Conservation (phyloP, 192 early-diverging fungal species). For the Entomortierella beljakovae region DNA sequence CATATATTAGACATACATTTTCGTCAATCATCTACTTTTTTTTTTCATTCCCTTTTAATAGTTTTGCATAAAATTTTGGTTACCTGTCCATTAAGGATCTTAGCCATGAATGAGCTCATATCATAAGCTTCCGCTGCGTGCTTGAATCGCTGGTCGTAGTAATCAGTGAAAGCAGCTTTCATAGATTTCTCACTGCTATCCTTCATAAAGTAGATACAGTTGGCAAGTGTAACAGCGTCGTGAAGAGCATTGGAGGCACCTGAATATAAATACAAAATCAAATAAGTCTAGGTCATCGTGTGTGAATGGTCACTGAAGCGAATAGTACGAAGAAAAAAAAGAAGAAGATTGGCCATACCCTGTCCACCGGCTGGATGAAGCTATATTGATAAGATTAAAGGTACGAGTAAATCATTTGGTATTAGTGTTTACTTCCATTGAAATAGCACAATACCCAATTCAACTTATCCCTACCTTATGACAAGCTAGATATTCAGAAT, state of each 20-base stretch:
- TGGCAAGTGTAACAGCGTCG: neutral
- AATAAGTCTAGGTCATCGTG: too few species aligned
- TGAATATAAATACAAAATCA: too few species aligned
- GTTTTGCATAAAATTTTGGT: too few species aligned
- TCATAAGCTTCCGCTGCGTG: neutral
- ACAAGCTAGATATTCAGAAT: neutral
- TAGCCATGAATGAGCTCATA: neutral
- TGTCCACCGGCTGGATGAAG: neutral
- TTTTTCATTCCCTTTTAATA: too few species aligned
- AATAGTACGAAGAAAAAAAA: too few species aligned
- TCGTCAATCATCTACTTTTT: too few species aligned
- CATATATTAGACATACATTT: too few species aligned
- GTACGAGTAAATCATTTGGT: too few species aligned
- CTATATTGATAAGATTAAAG: too few species aligned
- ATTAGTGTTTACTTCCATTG: too few species aligned
- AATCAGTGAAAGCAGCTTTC: neutral
- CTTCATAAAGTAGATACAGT: neutral
- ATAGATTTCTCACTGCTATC: neutral
- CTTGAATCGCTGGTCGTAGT: neutral
- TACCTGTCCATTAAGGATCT: neutral
- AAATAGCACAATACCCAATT: too few species aligned
- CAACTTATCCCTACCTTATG: conserved; percentile 4
- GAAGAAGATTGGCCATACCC: neutral
- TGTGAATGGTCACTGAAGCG: too few species aligned
- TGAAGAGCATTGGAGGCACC: neutral